Base-by-base conservation (phyloP, 305 asterid species). In the Fraxinus sp. region DNA sequence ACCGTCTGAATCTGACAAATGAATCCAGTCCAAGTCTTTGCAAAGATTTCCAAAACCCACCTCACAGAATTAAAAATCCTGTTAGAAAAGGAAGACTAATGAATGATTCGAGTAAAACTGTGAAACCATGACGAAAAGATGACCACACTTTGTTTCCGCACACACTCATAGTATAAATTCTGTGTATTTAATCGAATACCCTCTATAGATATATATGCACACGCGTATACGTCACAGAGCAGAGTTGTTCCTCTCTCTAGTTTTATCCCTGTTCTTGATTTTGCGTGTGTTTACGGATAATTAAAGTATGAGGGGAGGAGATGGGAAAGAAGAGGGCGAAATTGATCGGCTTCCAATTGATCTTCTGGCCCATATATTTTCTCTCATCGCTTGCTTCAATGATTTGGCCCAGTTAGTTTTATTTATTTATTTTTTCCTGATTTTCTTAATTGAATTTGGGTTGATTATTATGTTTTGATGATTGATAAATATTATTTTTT, bases 261-360 rank as follows among this genome's bases (percentile, higher is more conserved):
- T 66, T 26, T 10, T 11, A 3, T 28, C n/a, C 20, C 36, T 0
- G 5, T 26, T 24, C 74, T 66, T 11, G 33, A 66, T 66, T 66
- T 66, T 66, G 74, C 35, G n/a, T 66, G 36, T 66, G 33, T 32
- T 26, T 4, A 11, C 18, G 36, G 74, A 66, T 24, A 66, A 80
- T 71, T 68, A 26, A 79, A 36, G 36, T 5, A 92, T 91, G 93
- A 85, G 81, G 83, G 72, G 71, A 78, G 85, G 88, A 80, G 89
- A 55, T 66, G 89, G 74, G n/a, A 11, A 66, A 66, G 74, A 86
- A 85, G 97, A 91, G 74, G 84, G 85, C 16, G 93, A 87, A 68
- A 92, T 96, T 82, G 98, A 94, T 85, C 90, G 91, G 82, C 91
- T 96, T 76, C 99, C 99, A 1, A 82, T 90, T 72, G 98, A 96